phyloP scores from a whole-genome alignment of 2,329 filamentous ascomycete genomes.

The Trichoderma asperellum region DNA sequence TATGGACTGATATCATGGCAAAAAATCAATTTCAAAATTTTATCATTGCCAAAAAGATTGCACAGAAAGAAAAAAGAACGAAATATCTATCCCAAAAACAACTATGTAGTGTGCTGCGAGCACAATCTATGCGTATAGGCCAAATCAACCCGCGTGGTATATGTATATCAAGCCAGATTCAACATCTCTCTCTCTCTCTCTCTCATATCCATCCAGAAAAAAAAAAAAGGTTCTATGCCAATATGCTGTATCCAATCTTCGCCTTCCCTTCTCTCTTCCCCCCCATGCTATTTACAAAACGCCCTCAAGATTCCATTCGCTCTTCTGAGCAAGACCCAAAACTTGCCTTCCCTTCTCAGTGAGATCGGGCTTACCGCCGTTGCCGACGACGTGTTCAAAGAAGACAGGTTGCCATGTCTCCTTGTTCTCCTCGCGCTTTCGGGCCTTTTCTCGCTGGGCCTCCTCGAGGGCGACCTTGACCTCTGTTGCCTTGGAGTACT shows the following conservation, averaged over 20 bases:
- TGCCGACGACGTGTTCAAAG: conserved; percentile 67
- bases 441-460: conserved; percentile 80
- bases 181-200: neutral
- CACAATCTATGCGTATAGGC: conserved; percentile 29
- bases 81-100: conserved; percentile 8
- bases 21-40: neutral
- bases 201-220: conserved; percentile 1
- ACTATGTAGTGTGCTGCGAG: conserved; percentile 21
- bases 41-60: neutral
- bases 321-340: conserved; percentile 56
- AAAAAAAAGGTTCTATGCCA: neutral
- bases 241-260: neutral
- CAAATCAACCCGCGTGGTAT: conserved; percentile 23
- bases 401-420: conserved; percentile 84
- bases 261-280: neutral
- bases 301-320: conserved; percentile 55
- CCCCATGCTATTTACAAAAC: conserved; percentile 41
- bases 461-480: conserved; percentile 94
- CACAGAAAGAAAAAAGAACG: neutral
- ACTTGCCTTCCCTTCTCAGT: conserved; percentile 58
- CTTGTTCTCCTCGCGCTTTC: conserved; percentile 72
- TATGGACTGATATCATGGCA: conserved; percentile 13
- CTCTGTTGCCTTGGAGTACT: conserved; percentile 81
- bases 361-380: conserved; percentile 59
- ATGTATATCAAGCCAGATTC: conserved; percentile 15